These are phyloP conservation scores for Cystobasidium slooffiae DNA, from an alignment of 1,284 basidiomycete genomes.

Conservation along the genomic window DNA sequence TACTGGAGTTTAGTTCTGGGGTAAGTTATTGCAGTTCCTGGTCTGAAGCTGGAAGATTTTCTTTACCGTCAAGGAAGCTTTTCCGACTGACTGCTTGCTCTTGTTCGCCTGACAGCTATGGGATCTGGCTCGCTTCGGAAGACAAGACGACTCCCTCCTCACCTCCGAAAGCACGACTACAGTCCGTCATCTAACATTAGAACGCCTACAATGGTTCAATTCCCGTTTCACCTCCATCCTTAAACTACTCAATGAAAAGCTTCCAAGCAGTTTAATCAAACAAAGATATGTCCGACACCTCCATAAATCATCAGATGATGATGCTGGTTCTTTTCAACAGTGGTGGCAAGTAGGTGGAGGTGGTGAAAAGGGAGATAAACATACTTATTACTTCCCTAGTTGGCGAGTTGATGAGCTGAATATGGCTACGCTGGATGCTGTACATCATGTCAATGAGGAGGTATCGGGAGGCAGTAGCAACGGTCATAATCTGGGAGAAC, in stretches of 20 bases:
- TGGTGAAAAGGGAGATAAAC: constrained; percentile 20
- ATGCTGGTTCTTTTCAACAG: constrained; percentile 30
- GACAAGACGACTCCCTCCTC: constrained; percentile 25
- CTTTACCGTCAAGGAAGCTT: background rate
- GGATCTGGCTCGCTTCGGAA: constrained; percentile 41
- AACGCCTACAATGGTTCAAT: constrained; percentile 31
- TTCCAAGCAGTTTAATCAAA: background rate
- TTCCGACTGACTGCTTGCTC: background rate
- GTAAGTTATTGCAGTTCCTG: constrained; percentile 1
- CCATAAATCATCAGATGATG: constrained; percentile 29
- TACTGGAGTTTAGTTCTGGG: constrained; percentile 37
- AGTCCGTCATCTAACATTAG: constrained; percentile 24
- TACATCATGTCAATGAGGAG: background rate
- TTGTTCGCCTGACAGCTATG: constrained; percentile 16
- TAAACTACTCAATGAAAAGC: background rate
- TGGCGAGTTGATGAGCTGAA: constrained; percentile 38
- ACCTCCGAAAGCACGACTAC: constrained; percentile 13
- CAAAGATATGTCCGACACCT: constrained; percentile 18
- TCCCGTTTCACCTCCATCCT: constrained; percentile 4
- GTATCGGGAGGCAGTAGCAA: background rate
- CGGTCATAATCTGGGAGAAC: background rate
- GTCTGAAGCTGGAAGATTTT: background rate
- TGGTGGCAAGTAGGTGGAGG: constrained; percentile 39
- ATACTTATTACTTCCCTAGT: constrained; percentile 42
- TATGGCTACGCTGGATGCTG: constrained; percentile 18